Percentiles rank a stretch among this genome's conserved stretches.
phyloP scores from a whole-genome alignment of 2,329 filamentous ascomycete genomes.

The Chaetomium sp. region DNA sequence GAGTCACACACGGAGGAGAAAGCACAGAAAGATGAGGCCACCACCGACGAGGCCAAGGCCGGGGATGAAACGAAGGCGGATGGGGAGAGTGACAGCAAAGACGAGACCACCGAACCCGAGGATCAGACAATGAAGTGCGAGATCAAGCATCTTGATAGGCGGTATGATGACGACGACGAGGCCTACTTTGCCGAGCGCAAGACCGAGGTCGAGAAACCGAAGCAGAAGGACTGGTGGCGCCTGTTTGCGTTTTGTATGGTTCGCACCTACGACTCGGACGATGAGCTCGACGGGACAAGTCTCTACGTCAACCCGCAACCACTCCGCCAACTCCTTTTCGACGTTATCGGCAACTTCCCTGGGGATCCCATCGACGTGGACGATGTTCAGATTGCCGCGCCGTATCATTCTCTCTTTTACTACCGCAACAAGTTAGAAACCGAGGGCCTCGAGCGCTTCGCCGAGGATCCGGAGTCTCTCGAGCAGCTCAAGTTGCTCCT shows the following conservation, averaged over 20 bases:
- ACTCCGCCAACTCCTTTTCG: constrained; percentile 37
- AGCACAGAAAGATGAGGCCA: not conserved
- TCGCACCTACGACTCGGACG: constrained; percentile 30
- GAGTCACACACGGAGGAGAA: not conserved
- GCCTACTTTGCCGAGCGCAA: constrained; percentile 37
- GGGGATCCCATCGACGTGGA: constrained; percentile 38
- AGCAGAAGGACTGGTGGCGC: constrained; percentile 39
- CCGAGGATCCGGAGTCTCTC: constrained; percentile 35
- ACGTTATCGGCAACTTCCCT: constrained; percentile 37
- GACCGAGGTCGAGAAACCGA: constrained; percentile 25
- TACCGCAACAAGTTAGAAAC: constrained; percentile 35
- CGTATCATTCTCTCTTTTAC: constrained; percentile 39
- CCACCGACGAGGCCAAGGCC: constrained; percentile 1
- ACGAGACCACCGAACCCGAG: constrained; percentile 21
- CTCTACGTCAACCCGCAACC: constrained; percentile 39
- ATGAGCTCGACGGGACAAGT: constrained; percentile 31
- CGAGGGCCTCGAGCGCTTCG: constrained; percentile 37
- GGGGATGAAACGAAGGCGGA: not conserved
- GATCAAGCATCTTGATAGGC: constrained; percentile 36
- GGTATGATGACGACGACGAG: constrained; percentile 36
- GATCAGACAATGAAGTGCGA: constrained; percentile 40
- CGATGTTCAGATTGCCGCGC: constrained; percentile 32
- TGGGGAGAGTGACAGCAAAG: not conserved
- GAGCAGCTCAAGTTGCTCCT: constrained; percentile 37
- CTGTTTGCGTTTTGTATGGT: constrained; percentile 40